Evolutionary conservation across 352 stramenopile species (phyloP).

Genomic region (Elongisporangium anandrum): DNA sequence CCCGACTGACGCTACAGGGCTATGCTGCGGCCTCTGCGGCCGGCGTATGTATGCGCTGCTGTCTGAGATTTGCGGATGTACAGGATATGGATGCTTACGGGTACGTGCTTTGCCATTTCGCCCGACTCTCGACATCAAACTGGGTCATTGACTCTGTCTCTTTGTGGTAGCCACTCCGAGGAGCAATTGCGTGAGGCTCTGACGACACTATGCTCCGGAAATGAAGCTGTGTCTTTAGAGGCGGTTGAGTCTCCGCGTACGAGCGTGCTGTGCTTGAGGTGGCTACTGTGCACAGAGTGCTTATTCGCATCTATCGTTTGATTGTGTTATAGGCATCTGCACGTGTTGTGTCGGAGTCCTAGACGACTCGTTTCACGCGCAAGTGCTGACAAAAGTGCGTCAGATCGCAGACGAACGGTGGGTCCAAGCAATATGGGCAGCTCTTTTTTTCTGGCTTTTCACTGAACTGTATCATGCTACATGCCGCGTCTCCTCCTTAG

Average conservation of each 20-base stretch:
- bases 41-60: conserved; percentile 63
- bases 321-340: conserved; percentile 16
- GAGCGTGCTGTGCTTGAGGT: neutral
- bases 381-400: conserved; percentile 36
- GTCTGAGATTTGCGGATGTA: conserved; percentile 52
- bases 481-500: conserved; percentile 5
- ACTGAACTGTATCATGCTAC: conserved; percentile 3
- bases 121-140: neutral
- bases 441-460: neutral
- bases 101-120: conserved; percentile 26
- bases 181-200: conserved; percentile 21
- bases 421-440: neutral
- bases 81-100: conserved; percentile 41
- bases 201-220: neutral
- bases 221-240: neutral
- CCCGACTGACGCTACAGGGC: neutral
- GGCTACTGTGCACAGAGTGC: neutral
- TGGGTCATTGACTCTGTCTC: conserved; percentile 5
- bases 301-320: neutral
- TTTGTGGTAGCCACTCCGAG: conserved; percentile 20
- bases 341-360: conserved; percentile 69
- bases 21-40: conserved; percentile 5
- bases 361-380: conserved; percentile 33
- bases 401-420: conserved; percentile 30
- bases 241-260: neutral